Evolutionary conservation across 202 grass and related monocot genomes (phyloP).

Genomic region (Saccharum hybrid): DNA sequence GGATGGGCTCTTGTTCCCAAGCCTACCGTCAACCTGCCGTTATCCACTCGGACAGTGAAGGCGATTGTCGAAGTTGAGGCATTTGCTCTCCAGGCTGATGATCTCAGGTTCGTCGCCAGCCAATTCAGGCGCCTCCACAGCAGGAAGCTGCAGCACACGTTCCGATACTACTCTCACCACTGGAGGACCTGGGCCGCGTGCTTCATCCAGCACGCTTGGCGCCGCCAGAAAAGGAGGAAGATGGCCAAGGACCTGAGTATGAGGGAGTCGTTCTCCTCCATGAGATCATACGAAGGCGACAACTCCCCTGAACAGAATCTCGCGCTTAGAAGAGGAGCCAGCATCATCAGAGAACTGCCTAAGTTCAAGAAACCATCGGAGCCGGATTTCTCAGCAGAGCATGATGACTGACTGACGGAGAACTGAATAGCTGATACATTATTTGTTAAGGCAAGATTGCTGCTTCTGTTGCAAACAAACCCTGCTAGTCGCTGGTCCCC

Average conservation of each 20-base stretch:
- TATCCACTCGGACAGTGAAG: conserved; percentile 74
- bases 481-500: background rate
- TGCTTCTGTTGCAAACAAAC: conserved; percentile 12
- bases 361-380: conserved; percentile 87
- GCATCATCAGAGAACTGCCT: conserved; percentile 51
- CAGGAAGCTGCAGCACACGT: conserved; percentile 87
- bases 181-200: conserved; percentile 86
- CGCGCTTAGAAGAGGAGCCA: conserved; percentile 56
- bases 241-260: conserved; percentile 69
- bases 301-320: conserved; percentile 47
- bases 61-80: conserved; percentile 87
- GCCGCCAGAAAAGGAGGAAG: conserved; percentile 70
- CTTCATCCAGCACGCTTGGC: conserved; percentile 89
- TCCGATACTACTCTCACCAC: conserved; percentile 88
- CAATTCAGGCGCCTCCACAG: conserved; percentile 96
- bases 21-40: conserved; percentile 74
- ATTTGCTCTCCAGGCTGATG: conserved; percentile 76
- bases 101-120: conserved; percentile 91
- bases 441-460: background rate
- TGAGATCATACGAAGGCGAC: conserved; percentile 48
- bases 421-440: background rate
- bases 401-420: conserved; percentile 69
- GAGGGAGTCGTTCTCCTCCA: conserved; percentile 75
- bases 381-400: conserved; percentile 84
- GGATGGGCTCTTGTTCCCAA: conserved; percentile 88